Conservation (phyloP, 1,139 yeast species). For the Candida sanyaensis region DNA sequence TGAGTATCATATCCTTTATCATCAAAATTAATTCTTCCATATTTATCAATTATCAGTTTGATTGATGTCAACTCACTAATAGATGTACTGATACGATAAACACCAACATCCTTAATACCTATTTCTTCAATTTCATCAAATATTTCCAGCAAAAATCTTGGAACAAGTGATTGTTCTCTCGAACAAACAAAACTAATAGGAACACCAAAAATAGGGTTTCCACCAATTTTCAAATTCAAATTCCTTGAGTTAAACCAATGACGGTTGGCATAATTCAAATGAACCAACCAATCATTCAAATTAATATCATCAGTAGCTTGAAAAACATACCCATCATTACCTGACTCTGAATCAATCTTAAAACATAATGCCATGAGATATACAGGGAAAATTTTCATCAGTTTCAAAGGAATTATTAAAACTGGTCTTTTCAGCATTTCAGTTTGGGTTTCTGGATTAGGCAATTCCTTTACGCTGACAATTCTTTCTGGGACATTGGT, state of each 20-base stretch:
- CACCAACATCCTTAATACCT: slow-evolving; percentile 88
- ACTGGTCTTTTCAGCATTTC: slow-evolving; percentile 57
- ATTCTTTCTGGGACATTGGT: slow-evolving; percentile 48
- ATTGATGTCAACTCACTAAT: slow-evolving; percentile 72
- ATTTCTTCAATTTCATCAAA: slow-evolving; percentile 76
- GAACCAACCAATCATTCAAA: slow-evolving; percentile 73
- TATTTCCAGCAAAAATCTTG: slow-evolving; percentile 64
- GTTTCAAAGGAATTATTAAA: slow-evolving; percentile 56
- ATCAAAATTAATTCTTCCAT: slow-evolving; percentile 58
- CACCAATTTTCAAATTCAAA: slow-evolving; percentile 30
- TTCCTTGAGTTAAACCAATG: slow-evolving; percentile 57
- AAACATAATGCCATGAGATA: slow-evolving; percentile 57
- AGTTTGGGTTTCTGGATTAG: slow-evolving; percentile 45
- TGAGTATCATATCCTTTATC: slow-evolving; percentile 80
- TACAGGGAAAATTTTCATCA: slow-evolving; percentile 54
- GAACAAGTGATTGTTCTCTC: slow-evolving; percentile 64
- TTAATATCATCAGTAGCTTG: slow-evolving; percentile 71
- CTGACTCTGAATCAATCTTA: slow-evolving; percentile 57
- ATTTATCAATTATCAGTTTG: slow-evolving; percentile 72
- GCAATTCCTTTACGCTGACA: slow-evolving; percentile 58
- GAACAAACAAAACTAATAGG: slow-evolving; percentile 76
- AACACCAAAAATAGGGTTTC: slow-evolving; percentile 75
- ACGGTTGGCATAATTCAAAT: slow-evolving; percentile 48
- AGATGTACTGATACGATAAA: slow-evolving; percentile 91
- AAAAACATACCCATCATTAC: slow-evolving; percentile 57